Evolutionary conservation across 768 basidiomycete genomes (phyloP), one percentile per base, ranked within the genome.

Genomic region (Kwoniella newhampshirensis): DNA sequence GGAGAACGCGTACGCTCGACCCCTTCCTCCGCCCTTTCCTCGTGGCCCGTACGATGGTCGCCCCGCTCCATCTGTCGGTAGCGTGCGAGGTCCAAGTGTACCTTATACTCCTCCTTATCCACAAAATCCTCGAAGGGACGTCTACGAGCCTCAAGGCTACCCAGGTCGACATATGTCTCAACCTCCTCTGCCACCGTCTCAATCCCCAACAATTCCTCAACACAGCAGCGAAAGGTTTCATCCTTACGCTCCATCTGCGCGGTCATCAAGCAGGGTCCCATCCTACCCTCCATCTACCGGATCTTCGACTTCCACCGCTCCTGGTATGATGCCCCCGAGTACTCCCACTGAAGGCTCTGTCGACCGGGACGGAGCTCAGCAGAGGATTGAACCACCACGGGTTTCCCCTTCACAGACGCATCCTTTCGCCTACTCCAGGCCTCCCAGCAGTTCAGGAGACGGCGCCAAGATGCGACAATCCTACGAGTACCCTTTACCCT

Each of bases 151-250:
- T 25, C 41, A 28, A 15, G 55, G 55, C 21, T 42, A 30, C 7
- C 55, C 55, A 3, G 46, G 48, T 13, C 12, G 58, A 48, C 58
- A 59, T 46, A 57, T 57, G 35, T 62, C 60, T 7, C 56, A 57
- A 30, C 60, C 60, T 11, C 53, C 59, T 11, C 43, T 57, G 48
- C 39, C 43, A 25, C 48, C 55, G 17, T 51, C 50, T 3, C 50
- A 51, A 23, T 25, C 50, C 5, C 32, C 50, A 17, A 30, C 39
- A 12, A 44, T 47, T 11, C 54, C 32, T 28, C 49, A 23, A 5
- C 28, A 40, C 15, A 50, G 45, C 11, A 21, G 32, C 18, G 49
- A 58, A 8, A 11, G 49, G 21, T 51, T 26, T 43, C 57, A 58
- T 30, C 57, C 57, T 23, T 58, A 58, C 57, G 47, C 50, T 21